Evolutionary conservation across 257 asterid genomes (phyloP), one percentile per base, ranked within the genome.

Genomic region (Solanum pimpinellifolium): DNA sequence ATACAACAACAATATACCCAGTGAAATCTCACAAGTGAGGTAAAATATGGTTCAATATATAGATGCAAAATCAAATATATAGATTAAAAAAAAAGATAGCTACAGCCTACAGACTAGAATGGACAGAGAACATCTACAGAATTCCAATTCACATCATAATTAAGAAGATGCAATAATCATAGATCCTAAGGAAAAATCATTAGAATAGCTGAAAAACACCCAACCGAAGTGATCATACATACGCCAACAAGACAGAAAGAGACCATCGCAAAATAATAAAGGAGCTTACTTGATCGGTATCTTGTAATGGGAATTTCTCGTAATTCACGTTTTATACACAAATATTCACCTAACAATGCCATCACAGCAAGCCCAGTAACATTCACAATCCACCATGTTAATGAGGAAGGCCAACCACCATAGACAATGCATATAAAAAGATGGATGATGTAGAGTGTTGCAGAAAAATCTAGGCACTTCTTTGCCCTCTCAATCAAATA

Each of bases 321-420:
- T 91, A 90, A 83, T 91, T 96, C 99, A 62, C 91, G 94, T 87
- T 7, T 94, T 92, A 91, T 93, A 92, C 98, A 96, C 92, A 95
- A 87, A 91, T 90, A 92, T 94, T 96, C 98, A 87, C 99, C 97
- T 86, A 96, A 90, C 89, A 95, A 90, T 46, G 94, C 94, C 98
- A 95, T 97, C 87, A 92, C 93, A 3, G 94, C 97, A 82, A 97
- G 90, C 80, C 98, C 92, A n/a, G 95, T 91, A 88, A 92, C 90
- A 90, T 94, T 93, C 91, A 93, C 95, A 89, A 93, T 92, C 99
- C 99, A 97, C 99, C 99, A 97, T 16, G 95, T 93, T 84, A 94
- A 83, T 13, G 99, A 95, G 84, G 96, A 89, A 60, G 99, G 99
- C 98, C 98, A 97, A 46, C 99, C 99, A 86, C 99, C 99, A 83